A percentile compares a stretch with the other conserved stretches of the same genome.
Evolutionary conservation across 495 filamentous ascomycete species (phyloP).

Genomic region (Podospora conica): DNA sequence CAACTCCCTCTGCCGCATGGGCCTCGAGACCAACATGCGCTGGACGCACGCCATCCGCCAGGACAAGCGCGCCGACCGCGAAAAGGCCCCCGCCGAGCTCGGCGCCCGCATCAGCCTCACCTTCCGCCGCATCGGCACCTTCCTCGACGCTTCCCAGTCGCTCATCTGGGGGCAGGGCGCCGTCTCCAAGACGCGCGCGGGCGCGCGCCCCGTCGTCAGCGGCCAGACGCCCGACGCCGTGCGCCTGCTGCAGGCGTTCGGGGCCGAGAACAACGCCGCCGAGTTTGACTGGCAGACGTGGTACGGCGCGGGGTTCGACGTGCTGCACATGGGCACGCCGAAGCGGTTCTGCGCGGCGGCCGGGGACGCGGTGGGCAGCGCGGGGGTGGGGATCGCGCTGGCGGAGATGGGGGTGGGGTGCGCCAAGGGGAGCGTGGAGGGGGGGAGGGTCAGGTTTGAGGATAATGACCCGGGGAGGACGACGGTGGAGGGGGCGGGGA

Average conservation of each 20-base stretch:
- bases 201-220: conserved; percentile 59
- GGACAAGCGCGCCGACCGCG: conserved; percentile 64
- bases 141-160: conserved; percentile 53
- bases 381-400: conserved; percentile 51
- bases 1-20: conserved; percentile 80
- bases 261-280: conserved; percentile 68
- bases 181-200: conserved; percentile 51
- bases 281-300: conserved; percentile 71
- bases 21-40: conserved; percentile 69
- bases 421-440: conserved; percentile 40
- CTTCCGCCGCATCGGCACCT: conserved; percentile 87
- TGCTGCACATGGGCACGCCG: conserved; percentile 61
- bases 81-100: conserved; percentile 64
- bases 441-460: conserved; percentile 42
- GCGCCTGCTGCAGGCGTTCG: conserved; percentile 70
- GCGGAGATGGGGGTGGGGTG: conserved; percentile 55
- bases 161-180: conserved; percentile 93
- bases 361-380: conserved; percentile 48
- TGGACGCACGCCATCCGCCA: conserved; percentile 88
- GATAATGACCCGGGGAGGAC: conserved; percentile 48
- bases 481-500: conserved; percentile 39
- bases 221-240: conserved; percentile 61
- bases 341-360: conserved; percentile 48
- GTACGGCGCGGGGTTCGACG: conserved; percentile 83
- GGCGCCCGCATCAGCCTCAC: conserved; percentile 88